phyloP scores from a whole-genome alignment of 2,329 filamentous ascomycete genomes.

The Penicillium polonicum region DNA sequence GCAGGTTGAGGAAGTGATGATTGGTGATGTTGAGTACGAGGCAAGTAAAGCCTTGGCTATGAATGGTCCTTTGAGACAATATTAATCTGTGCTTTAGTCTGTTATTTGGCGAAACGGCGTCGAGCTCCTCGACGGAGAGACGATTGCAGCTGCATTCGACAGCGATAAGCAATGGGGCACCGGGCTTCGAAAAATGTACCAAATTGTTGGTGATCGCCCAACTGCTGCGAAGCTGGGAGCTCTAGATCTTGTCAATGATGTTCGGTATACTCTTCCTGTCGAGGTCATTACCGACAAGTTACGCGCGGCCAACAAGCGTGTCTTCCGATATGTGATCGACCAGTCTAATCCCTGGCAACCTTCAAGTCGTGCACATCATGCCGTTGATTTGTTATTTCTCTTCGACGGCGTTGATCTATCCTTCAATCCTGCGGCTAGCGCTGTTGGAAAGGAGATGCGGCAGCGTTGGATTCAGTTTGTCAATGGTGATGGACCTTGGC shows the following conservation, averaged over 20 bases:
- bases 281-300: slow-evolving; percentile 32
- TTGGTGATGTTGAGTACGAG: slow-evolving; percentile 48
- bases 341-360: slow-evolving; percentile 50
- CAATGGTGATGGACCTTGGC: slow-evolving; percentile 40
- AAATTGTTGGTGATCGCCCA: slow-evolving; percentile 42
- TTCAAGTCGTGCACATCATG: slow-evolving; percentile 49
- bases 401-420: slow-evolving; percentile 45
- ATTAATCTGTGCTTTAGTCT: slow-evolving; percentile 31
- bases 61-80: not conserved
- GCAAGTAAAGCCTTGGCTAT: slow-evolving; percentile 20
- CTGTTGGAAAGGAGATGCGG: slow-evolving; percentile 41
- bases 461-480: slow-evolving; percentile 44
- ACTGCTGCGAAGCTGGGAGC: slow-evolving; percentile 44
- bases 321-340: slow-evolving; percentile 46
- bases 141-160: slow-evolving; percentile 39
- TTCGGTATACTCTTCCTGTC: slow-evolving; percentile 33
- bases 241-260: slow-evolving; percentile 37
- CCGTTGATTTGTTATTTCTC: slow-evolving; percentile 48
- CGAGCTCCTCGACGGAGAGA: slow-evolving; percentile 34
- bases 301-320: slow-evolving; percentile 24
- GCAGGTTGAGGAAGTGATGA: slow-evolving; percentile 38
- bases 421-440: slow-evolving; percentile 35
- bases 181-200: slow-evolving; percentile 42
- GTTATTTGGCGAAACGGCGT: slow-evolving; percentile 49
- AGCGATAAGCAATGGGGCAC: slow-evolving; percentile 29